Evolutionary conservation across 352 stramenopile genomes (phyloP), one percentile per base, ranked within the genome.

Genomic region (Pythium periplocum): DNA sequence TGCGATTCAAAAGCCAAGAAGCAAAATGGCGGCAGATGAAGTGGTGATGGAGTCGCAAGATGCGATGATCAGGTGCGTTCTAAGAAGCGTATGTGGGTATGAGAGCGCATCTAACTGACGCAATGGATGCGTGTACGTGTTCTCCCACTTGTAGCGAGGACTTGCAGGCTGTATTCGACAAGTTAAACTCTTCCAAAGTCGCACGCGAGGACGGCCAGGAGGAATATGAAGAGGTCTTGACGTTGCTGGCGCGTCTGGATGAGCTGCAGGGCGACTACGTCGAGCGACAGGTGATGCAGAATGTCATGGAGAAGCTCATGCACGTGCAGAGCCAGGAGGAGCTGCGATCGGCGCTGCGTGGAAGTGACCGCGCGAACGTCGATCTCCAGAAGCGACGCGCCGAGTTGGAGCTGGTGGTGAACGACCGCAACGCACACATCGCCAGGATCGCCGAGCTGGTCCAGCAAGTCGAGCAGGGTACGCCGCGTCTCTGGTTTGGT

Each of bases 281-380:
- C 36, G 51, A 66, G 36, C 83, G 86, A 50, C 81, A 91, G 52
- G 66, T 75, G 45, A 71, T 80, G 41, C 81, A 91, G 48, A 89
- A 87, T 55, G 45, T 91, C 38, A 59, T 91, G 61, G 78, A 89
- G 45, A 81, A 82, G 57, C 63, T 91, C 57, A 64, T 76, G n/a
- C 73, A 87, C n/a, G 59, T 83, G 10, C 66, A 84, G 48, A 66
- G 61, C 26, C 45, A 70, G 31, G 68, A 79, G 35, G 76, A 75
- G 5, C 45, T 88, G 26, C 58, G 69, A 44, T 60, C 51, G 11
- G 64, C 59, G 64, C 57, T 45, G 50, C 64, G 4, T 11, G 44
- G 17, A 30, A 50, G 26, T 63, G 58, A 48, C 66, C 66, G 40
- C 17, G 59, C 63, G 1, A 57, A 81, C 37, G 58, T 54, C 9